Evolutionary conservation across 768 basidiomycete species (phyloP).

Genomic region (Boletus rex-veris): DNA sequence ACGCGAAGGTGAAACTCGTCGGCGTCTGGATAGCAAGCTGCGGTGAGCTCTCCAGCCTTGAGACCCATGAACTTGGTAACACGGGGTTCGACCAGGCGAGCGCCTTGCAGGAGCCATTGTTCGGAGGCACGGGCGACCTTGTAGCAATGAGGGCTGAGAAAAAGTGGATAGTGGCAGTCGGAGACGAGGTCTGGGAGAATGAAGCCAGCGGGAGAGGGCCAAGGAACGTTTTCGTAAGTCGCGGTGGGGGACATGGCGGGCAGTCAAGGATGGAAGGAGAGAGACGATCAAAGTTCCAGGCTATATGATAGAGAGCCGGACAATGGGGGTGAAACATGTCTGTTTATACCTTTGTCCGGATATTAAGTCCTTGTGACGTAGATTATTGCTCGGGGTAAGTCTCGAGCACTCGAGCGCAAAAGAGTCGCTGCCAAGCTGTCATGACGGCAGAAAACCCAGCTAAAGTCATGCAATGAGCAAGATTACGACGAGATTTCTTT

Average conservation of each 20-base stretch:
- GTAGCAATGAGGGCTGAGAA: constrained; percentile 32
- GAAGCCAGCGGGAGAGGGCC: constrained; percentile 23
- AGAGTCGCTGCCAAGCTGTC: constrained; percentile 1
- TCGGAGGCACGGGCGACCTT: constrained; percentile 38
- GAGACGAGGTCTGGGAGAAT: constrained; percentile 41
- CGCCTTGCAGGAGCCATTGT: constrained; percentile 32
- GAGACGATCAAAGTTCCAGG: not conserved
- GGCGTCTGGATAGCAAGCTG: constrained; percentile 57
- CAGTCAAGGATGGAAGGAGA: not conserved
- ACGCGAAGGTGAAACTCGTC: constrained; percentile 57
- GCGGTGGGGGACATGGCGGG: constrained; percentile 27
- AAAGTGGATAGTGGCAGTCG: constrained; percentile 37
- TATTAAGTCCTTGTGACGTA: constrained; percentile 2
- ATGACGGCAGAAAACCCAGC: constrained; percentile 3
- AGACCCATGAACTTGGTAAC: constrained; percentile 48
- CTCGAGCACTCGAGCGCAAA: constrained; percentile 1
- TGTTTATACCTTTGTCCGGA: constrained; percentile 25
- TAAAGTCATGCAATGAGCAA: not conserved
- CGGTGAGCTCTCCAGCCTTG: constrained; percentile 64
- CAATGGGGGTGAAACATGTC: constrained; percentile 22
- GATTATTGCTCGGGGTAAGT: not conserved
- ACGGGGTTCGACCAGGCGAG: constrained; percentile 30
- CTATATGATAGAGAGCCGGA: constrained; percentile 17
- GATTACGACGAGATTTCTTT: not conserved
- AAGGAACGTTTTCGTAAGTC: constrained; percentile 10